Evolutionary conservation across 2,329 filamentous ascomycete genomes (phyloP).

Genomic region (Aspergillus clavatus): DNA sequence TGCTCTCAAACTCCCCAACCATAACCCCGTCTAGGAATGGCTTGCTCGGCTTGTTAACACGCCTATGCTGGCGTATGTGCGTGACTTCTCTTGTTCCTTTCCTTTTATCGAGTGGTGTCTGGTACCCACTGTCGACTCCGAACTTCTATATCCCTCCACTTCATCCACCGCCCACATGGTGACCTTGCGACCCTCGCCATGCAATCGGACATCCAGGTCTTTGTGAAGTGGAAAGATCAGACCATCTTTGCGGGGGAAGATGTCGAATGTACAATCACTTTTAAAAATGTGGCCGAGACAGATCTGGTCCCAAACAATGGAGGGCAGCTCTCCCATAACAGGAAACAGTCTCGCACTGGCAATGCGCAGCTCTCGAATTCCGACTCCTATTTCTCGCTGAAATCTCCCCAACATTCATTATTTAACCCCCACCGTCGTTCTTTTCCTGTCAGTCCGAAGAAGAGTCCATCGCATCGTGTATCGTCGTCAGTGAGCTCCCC

Average conservation of each 20-base stretch:
- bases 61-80: constrained; percentile 18
- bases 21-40: constrained; percentile 13
- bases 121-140: not conserved
- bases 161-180: constrained; percentile 28
- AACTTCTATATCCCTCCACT: not conserved
- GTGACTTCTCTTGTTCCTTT: constrained; percentile 7
- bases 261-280: constrained; percentile 91
- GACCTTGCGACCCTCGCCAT: constrained; percentile 34
- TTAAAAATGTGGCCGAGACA: constrained; percentile 70
- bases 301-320: constrained; percentile 27
- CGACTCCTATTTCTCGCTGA: constrained; percentile 37
- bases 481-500: constrained; percentile 40
- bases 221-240: constrained; percentile 89
- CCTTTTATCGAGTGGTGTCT: constrained; percentile 3
- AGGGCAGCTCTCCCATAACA: constrained; percentile 30
- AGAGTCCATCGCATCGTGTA: constrained; percentile 34
- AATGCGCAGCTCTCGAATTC: constrained; percentile 27
- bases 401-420: constrained; percentile 35
- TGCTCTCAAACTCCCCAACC: constrained; percentile 8
- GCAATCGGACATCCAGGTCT: constrained; percentile 81
- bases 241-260: constrained; percentile 96
- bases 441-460: constrained; percentile 29
- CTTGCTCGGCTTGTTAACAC: constrained; percentile 24
- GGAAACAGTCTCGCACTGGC: constrained; percentile 35
- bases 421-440: constrained; percentile 34